Evolutionary conservation across 2,329 filamentous ascomycete species (phyloP), one percentile per base, ranked within the genome.

Genomic region (Trichoderma atrobrunneum): DNA sequence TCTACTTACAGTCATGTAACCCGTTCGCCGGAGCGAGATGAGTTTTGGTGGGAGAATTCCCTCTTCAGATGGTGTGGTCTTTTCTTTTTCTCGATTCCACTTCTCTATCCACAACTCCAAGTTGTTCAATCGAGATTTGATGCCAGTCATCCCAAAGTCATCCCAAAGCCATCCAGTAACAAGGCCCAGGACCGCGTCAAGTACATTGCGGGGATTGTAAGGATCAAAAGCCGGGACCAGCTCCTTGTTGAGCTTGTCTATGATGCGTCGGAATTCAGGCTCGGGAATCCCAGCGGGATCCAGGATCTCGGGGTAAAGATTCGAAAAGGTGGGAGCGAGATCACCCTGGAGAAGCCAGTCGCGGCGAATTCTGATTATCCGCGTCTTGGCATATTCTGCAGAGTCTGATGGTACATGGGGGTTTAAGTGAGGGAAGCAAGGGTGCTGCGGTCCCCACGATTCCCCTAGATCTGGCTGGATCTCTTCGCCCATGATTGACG

Each of bases 161-260:
- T 99, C 96, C 94, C 94, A 98, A 39, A 98, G 78, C 93, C 95
- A 99, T 26, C 95, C 93, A 0, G 96, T 98, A 39, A 94, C 82
- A 5, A 97, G 85, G 2, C 95, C 94, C 76, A 98, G 80, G 12
- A 93, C 80, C 14, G 90, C 89, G 81, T 99, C 96, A 0, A 97
- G 75, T 78, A 95, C 89, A 76, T 97, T 97, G 65, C 93, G 87
- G 77, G 88, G 83, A 70, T 87, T 90, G 80, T 91, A 95, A 0
- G 96, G 95, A 77, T 92, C 89, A 80, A 97, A 98, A 0, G 92
- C 91, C n/a, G 87, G 87, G 51, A 92, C 84, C 18, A 98, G 84
- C 74, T 93, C 90, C 14, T 88, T 83, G 78, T 99, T 99, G 69
- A 98, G 87, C 77, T 91, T 92, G 72, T 94, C 90, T 70, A 99